A percentile compares a stretch with the other conserved stretches of the same genome.
Conservation (phyloP, 2,329 filamentous ascomycete genomes). For the Nemania bipapillata region DNA sequence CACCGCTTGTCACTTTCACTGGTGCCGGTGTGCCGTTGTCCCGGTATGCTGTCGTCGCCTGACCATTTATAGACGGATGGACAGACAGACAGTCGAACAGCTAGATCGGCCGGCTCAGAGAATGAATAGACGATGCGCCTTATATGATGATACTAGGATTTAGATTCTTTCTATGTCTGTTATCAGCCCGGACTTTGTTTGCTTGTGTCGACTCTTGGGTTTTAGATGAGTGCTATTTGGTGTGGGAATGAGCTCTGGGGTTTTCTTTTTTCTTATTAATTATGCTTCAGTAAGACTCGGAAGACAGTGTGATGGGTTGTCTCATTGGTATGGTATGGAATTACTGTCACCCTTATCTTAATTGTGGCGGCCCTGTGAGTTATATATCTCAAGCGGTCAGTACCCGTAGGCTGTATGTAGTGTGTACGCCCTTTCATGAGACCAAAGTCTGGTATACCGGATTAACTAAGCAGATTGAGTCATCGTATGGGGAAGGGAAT, state of each 20-base stretch:
- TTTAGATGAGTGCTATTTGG: neutral
- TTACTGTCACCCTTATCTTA: neutral
- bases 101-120: too few relatives aligned
- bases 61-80: constrained; percentile 2
- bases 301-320: neutral
- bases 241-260: neutral
- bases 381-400: constrained; percentile 24
- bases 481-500: constrained; percentile 34
- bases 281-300: neutral
- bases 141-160: neutral
- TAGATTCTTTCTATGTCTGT: neutral
- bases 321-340: neutral
- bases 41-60: constrained; percentile 1
- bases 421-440: constrained; percentile 29
- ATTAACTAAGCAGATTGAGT: constrained; percentile 39
- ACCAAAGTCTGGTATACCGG: constrained; percentile 18
- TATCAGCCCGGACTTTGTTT: neutral
- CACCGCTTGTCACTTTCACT: constrained; percentile 18
- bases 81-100: neutral
- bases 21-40: constrained; percentile 14
- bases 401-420: too few relatives aligned
- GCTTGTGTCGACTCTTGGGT: neutral
- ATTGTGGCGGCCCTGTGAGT: constrained; percentile 16
- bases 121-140: neutral
- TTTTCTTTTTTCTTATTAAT: neutral